phyloP scores from a whole-genome alignment of 2,329 filamentous ascomycete species.

The Trichoderma sp. region DNA sequence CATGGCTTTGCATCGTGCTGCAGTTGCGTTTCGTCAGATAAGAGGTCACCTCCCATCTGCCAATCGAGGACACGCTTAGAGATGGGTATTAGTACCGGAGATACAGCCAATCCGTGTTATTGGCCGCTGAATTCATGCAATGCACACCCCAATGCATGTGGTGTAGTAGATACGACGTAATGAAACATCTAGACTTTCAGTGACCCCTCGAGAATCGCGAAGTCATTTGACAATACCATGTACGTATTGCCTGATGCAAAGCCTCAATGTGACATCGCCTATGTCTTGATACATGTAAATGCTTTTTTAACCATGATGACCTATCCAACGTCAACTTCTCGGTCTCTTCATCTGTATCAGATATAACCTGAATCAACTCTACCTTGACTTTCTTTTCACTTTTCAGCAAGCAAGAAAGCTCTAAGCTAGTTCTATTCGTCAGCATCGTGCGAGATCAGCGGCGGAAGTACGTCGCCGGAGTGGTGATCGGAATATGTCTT shows the following conservation, averaged over 20 bases:
- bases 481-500: background rate
- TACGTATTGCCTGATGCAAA: background rate
- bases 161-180: background rate
- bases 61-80: background rate
- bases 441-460: background rate
- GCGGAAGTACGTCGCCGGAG: background rate
- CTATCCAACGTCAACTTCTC: background rate
- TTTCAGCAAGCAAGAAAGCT: background rate
- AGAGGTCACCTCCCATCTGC: background rate
- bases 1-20: background rate
- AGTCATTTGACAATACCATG: background rate
- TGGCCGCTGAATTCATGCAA: background rate
- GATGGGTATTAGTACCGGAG: background rate
- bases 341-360: background rate
- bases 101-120: background rate
- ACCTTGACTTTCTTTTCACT: background rate
- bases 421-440: background rate
- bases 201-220: background rate
- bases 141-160: background rate
- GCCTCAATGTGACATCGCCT: background rate
- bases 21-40: background rate
- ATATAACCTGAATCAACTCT: background rate
- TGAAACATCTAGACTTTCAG: background rate
- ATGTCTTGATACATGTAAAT: background rate
- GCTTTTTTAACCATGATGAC: too few species aligned